Evolutionary conservation across 2,329 filamentous ascomycete species (phyloP).

Genomic region (Lecanicillium sp.): DNA sequence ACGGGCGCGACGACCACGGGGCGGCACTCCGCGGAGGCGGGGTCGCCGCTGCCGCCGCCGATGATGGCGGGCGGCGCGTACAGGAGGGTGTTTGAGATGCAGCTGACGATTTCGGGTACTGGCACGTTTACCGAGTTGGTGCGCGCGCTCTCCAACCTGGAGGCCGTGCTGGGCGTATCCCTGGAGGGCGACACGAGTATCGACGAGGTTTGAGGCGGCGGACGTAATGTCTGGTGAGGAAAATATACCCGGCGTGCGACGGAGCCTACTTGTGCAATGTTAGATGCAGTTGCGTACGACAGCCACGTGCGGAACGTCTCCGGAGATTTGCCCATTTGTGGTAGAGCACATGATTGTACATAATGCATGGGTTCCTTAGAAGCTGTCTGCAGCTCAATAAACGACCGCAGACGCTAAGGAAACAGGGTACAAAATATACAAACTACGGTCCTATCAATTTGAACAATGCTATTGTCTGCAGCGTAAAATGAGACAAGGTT

Average conservation of each 20-base stretch:
- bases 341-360: too few species aligned
- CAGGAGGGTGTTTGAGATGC: conserved; percentile 1
- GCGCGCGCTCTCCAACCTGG: not conserved
- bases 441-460: not conserved
- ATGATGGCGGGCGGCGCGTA: not conserved
- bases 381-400: too few species aligned
- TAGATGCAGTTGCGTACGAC: too few species aligned
- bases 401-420: too few species aligned
- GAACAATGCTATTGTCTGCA: not conserved
- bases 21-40: not conserved
- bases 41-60: not conserved
- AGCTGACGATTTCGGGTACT: not conserved
- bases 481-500: not conserved
- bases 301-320: too few species aligned
- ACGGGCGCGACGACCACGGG: not conserved
- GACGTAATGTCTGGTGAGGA: too few species aligned
- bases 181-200: not conserved
- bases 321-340: too few species aligned
- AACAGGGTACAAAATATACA: too few species aligned
- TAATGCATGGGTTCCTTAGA: too few species aligned
- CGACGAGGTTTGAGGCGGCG: not conserved
- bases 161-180: not conserved
- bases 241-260: too few species aligned
- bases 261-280: too few species aligned
- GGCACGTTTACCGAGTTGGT: not conserved